Evolutionary conservation across 2,329 filamentous ascomycete species (phyloP).

Genomic region (Paramyrothecium roridum): DNA sequence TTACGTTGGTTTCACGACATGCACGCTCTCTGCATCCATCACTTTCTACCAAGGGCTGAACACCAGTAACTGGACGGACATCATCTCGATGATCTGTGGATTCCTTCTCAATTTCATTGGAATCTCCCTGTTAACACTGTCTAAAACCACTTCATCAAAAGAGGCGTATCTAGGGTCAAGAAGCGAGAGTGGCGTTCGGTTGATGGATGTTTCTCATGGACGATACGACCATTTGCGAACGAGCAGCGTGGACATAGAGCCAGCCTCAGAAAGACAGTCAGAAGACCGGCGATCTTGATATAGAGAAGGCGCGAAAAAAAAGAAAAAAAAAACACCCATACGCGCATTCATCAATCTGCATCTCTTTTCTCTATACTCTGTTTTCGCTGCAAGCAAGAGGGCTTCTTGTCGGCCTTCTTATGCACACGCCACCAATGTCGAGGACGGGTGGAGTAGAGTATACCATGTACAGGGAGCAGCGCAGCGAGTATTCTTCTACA

Average conservation of each 20-base stretch:
- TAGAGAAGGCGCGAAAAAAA: no score
- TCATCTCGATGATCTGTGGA: slow-evolving; percentile 84
- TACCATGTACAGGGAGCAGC: no score
- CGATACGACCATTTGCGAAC: background rate
- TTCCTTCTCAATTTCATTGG: slow-evolving; percentile 95
- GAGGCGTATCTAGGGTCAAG: background rate
- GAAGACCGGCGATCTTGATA: no score
- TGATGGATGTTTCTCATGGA: background rate
- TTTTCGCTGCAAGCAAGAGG: no score
- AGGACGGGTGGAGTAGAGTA: no score
- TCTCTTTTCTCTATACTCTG: no score
- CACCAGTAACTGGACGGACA: slow-evolving; percentile 87
- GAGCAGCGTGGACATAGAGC: background rate
- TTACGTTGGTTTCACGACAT: slow-evolving; percentile 96
- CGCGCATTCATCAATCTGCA: no score
- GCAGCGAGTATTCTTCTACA: no score
- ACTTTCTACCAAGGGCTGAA: slow-evolving; percentile 97
- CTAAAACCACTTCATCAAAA: slow-evolving; percentile 25
- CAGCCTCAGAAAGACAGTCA: background rate
- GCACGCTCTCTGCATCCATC: slow-evolving; percentile 89
- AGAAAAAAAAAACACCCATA: no score
- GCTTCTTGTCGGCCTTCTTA: no score
- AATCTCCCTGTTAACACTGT: slow-evolving; percentile 95
- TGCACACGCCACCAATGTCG: no score
- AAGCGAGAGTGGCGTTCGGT: background rate